Evolutionary conservation across 805 yeast genomes (phyloP), one percentile per base, ranked within the genome.

Genomic region (Dipodascus geniculatus): DNA sequence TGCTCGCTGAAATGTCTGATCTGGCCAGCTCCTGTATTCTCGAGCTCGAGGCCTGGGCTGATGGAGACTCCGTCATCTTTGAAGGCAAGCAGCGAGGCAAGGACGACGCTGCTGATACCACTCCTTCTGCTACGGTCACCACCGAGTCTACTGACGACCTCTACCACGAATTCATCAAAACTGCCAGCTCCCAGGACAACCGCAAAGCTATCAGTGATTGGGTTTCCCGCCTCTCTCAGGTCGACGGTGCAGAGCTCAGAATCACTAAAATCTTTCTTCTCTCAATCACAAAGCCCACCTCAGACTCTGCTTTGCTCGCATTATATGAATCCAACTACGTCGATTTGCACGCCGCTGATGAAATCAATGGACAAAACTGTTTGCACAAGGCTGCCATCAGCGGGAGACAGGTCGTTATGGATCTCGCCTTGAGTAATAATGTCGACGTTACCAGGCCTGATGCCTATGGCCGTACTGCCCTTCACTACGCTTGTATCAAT

Each of bases 1-100:
- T 87, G 61, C 85, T 91, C 51, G 84, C 93, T 48, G 82, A 81
- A 59, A 74, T 93, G 61, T 85, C 89, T 64, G 99, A 93, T 66
- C 70, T 81, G 51, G 75, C 69, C 8, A 65, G 67, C 24, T 62
- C 71, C 9, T 62, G 68, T 23, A 65, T 87, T 48, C 74, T 87
- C 67, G 95, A 88, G 61, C 70, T 87, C 33, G 95, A 88, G 66
- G 83, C 85, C 0, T 74, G 77, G 60, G 77, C 79, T n/a, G 82
- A 74, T 47, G 81, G 80, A 23, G 79, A 74, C 55, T 63, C 56
- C 23, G 67, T 66, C 49, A 62, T 62, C 14, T 60, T 59, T 54
- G 70, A 66, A 35, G 17, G 20, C 57, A 56, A 38, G 58, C 53
- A 48, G 42, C 55, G 22, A 20, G 20, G 20, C 22, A 35, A 42